Evolutionary conservation across 139 green algal species (phyloP), one percentile per base, ranked within the genome.

Genomic region (Trebouxia sp.): DNA sequence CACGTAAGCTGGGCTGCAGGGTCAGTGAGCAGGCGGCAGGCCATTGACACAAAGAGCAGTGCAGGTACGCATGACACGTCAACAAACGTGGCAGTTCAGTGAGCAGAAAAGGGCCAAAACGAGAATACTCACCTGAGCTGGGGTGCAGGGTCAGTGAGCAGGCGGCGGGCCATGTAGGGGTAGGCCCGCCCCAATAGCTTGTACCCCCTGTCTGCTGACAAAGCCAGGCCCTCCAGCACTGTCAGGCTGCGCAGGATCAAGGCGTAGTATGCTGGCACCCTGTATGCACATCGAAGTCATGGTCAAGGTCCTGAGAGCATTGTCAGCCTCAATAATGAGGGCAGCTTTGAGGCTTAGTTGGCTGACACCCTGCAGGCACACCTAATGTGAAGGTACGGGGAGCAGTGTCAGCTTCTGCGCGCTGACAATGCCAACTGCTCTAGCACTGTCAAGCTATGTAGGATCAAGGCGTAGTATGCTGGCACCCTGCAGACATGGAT

Each of bases 201-300:
- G 91, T 98, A 97, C n/a, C 86, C 43, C 20, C 58, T 74, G 76
- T 92, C 83, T 30, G 85, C 84, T 28, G 80, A 83, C 43, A 92
- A 81, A 1, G 94, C 94, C 37, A 98, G 83, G 8, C 94, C 96
- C 84, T 99, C 96, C 74, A 99, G 91, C 69, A 99, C 96, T 0
- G 95, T 98, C 41, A 99, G 85, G 3, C 89, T 96, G 42, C 96
- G 89, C 81, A 99, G 88, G 78, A 99, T 98, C 45, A 99, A 90
- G 0, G 96, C 96, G 75, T 98, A 99, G 87, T 98, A 99, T 7
- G 94, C 87, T 2, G 96, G 96, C 38, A 98, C 93, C 45, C 72
- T 77, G 41, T 41, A 77, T 3, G 50, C 50, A 17, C 50, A n/a
- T n/a, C n/a, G n/a, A n/a, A n/a, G n/a, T n/a, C n/a, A n/a, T n/a